phyloP scores from a whole-genome alignment of 2,329 filamentous ascomycete genomes.

The Exophiala phaeomuriformis region DNA sequence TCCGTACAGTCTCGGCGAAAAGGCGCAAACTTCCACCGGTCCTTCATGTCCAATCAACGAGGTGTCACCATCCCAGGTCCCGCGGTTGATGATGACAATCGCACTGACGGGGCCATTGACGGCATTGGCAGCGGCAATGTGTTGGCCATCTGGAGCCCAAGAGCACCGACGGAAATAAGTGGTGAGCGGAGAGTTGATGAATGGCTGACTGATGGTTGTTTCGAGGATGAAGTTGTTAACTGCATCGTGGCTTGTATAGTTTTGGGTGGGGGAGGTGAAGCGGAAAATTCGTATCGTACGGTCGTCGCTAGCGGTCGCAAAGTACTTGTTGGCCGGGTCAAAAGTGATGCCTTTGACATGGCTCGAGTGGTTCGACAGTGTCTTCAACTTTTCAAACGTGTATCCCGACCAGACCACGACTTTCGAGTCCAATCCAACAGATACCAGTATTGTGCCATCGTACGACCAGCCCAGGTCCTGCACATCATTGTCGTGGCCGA shows the following conservation, averaged over 20 bases:
- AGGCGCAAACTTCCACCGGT: conserved; percentile 93
- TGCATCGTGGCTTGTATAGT: conserved; percentile 89
- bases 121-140: conserved; percentile 93
- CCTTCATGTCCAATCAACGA: conserved; percentile 96
- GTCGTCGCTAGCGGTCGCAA: conserved; percentile 95
- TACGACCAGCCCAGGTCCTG: conserved; percentile 96
- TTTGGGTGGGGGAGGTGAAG: conserved; percentile 83
- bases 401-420: conserved; percentile 97
- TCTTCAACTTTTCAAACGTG: conserved; percentile 97
- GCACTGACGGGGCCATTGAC: conserved; percentile 96
- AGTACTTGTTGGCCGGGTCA: conserved; percentile 98
- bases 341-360: conserved; percentile 99
- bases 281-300: conserved; percentile 94
- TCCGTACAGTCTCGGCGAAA: conserved; percentile 84
- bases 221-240: conserved; percentile 94
- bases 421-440: conserved; percentile 93
- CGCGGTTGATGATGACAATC: conserved; percentile 88
- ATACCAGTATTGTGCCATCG: conserved; percentile 91
- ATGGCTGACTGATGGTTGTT: conserved; percentile 80
- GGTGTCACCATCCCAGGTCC: conserved; percentile 91
- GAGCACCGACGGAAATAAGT: conserved; percentile 96
- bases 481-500: conserved; percentile 97
- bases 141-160: conserved; percentile 94
- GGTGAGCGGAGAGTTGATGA: conserved; percentile 83
- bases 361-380: conserved; percentile 83